Conservation (phyloP, 2,329 filamentous ascomycete species). For the Fusarium zealandicum region DNA sequence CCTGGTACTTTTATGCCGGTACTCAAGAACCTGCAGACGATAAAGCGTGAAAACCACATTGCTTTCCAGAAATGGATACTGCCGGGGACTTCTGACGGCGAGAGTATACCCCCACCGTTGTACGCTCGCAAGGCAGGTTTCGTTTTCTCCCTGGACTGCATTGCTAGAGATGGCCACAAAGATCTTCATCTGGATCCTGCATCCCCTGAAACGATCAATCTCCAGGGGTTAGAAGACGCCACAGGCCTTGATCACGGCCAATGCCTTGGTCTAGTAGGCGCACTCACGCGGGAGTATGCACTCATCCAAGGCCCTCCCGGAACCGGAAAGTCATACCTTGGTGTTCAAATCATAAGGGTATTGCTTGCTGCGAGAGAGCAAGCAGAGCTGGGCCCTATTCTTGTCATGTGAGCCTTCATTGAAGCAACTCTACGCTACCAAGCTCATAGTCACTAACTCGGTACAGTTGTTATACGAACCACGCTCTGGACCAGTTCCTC, state of each 20-base stretch:
- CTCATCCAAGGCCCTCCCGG: conserved; percentile 75
- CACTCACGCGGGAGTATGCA: conserved; percentile 61
- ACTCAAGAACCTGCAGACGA: conserved; percentile 11
- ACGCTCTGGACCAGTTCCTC: conserved; percentile 61
- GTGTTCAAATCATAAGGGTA: conserved; percentile 62
- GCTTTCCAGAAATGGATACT: conserved; percentile 19
- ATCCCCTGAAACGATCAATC: background rate
- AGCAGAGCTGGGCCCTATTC: conserved; percentile 55
- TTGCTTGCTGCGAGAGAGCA: conserved; percentile 53
- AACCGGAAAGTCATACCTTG: conserved; percentile 71
- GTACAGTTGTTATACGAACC: conserved; percentile 57
- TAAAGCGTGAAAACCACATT: conserved; percentile 8
- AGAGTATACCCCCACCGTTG: conserved; percentile 48
- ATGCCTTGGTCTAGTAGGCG: conserved; percentile 58
- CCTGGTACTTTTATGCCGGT: conserved; percentile 19
- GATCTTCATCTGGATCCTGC: conserved; percentile 6
- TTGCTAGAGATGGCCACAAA: conserved; percentile 33
- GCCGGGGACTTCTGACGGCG: background rate
- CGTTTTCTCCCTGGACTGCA: conserved; percentile 52
- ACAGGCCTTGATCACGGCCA: conserved; percentile 62
- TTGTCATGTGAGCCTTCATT: conserved; percentile 41
- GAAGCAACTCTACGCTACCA: too few species aligned
- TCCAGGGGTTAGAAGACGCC: background rate
- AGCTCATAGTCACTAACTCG: background rate
- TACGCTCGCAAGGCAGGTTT: conserved; percentile 61